Percentiles rank a stretch among this genome's conserved stretches.
Conservation (phyloP, 2,329 filamentous ascomycete species). For the Ascocoryne sarcoides region DNA sequence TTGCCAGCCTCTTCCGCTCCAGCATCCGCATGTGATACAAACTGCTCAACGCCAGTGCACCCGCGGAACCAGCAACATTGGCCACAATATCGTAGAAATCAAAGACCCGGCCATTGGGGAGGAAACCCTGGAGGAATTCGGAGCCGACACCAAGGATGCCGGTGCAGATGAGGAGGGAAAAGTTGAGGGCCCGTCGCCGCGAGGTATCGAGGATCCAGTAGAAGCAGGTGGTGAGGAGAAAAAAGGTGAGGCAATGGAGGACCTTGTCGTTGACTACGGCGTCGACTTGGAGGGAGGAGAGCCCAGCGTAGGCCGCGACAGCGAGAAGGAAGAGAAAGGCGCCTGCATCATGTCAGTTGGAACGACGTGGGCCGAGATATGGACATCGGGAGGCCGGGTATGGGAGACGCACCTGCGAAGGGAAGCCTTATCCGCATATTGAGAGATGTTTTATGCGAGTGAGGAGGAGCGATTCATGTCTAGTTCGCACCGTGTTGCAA, state of each 20-base stretch:
- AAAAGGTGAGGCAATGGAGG: slow-evolving; percentile 82
- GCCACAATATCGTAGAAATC: slow-evolving; percentile 82
- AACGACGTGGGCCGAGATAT: neutral
- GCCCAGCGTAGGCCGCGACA: slow-evolving; percentile 68
- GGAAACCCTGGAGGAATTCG: slow-evolving; percentile 64
- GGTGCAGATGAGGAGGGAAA: slow-evolving; percentile 76
- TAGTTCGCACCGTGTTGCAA: no score
- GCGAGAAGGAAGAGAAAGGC: slow-evolving; percentile 64
- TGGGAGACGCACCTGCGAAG: slow-evolving; percentile 63
- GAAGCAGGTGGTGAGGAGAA: slow-evolving; percentile 76
- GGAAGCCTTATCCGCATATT: slow-evolving; percentile 78
- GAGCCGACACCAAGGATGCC: slow-evolving; percentile 61
- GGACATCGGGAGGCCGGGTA: slow-evolving; percentile 1
- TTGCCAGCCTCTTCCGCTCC: slow-evolving; percentile 69
- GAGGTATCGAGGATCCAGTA: slow-evolving; percentile 96
- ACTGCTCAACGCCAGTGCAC: slow-evolving; percentile 63
- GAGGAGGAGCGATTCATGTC: no score
- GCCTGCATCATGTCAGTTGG: slow-evolving; percentile 37
- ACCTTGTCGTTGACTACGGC: slow-evolving; percentile 75
- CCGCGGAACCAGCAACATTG: slow-evolving; percentile 72
- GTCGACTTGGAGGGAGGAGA: slow-evolving; percentile 53
- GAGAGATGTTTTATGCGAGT: neutral
- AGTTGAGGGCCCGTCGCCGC: slow-evolving; percentile 73
- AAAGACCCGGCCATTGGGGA: slow-evolving; percentile 63
- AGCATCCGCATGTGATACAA: slow-evolving; percentile 97